These are phyloP conservation scores for Aaosphaeria arxii DNA, from an alignment of 2,329 filamentous ascomycete genomes.

Conservation along the genomic window DNA sequence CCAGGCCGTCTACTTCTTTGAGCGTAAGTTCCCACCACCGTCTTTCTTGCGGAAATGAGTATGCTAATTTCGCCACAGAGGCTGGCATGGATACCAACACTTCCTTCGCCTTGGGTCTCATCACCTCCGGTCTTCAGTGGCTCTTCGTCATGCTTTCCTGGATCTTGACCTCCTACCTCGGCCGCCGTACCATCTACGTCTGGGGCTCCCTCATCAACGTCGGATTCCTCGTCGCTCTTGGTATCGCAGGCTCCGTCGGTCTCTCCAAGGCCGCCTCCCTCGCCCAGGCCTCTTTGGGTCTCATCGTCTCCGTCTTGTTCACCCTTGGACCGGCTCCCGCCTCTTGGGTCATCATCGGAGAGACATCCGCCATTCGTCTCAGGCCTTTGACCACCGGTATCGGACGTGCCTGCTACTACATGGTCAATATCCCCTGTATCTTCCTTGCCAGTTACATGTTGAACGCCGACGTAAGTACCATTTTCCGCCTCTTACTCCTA, in stretches of 20 bases:
- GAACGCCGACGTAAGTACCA: slow-evolving; percentile 35
- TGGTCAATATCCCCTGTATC: slow-evolving; percentile 64
- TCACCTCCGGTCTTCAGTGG: slow-evolving; percentile 61
- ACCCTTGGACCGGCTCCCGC: slow-evolving; percentile 53
- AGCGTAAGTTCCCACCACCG: slow-evolving; percentile 17
- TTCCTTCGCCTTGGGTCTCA: slow-evolving; percentile 62
- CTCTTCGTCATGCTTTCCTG: slow-evolving; percentile 66
- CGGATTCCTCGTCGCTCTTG: slow-evolving; percentile 55
- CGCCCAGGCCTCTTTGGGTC: slow-evolving; percentile 60
- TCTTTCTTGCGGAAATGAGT: not conserved
- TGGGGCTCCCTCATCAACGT: slow-evolving; percentile 51
- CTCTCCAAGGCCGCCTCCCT: slow-evolving; percentile 40
- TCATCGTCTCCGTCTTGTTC: slow-evolving; percentile 66
- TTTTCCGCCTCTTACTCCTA: too few species aligned
- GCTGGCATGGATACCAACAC: slow-evolving; percentile 55
- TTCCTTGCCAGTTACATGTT: slow-evolving; percentile 52
- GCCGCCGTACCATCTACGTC: slow-evolving; percentile 63
- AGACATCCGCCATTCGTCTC: slow-evolving; percentile 64
- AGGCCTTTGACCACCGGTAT: slow-evolving; percentile 64
- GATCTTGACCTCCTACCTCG: slow-evolving; percentile 63
- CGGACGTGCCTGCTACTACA: slow-evolving; percentile 62
- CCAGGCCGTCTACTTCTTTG: slow-evolving; percentile 62
- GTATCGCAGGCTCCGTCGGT: slow-evolving; percentile 56
- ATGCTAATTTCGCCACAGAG: slow-evolving; percentile 27
- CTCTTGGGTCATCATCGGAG: slow-evolving; percentile 64